Evolutionary conservation across 208 protist genomes (phyloP).

Genomic region (Leishmania tarentolae): DNA sequence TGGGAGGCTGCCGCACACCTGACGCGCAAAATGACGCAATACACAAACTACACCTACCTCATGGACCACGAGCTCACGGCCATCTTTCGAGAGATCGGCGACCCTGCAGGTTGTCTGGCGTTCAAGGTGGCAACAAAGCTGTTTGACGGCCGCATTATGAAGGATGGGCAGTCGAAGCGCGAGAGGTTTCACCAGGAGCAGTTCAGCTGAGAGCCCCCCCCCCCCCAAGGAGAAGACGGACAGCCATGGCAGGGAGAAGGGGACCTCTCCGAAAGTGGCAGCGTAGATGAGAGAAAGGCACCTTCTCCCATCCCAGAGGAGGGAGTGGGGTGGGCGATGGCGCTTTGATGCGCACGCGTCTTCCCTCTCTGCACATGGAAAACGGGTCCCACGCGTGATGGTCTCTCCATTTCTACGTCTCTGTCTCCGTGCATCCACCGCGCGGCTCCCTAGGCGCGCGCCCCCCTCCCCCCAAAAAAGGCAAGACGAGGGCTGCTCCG

Average conservation of each 20-base stretch:
- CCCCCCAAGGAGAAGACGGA: not conserved
- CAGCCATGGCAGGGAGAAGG: not conserved
- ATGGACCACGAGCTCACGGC: slow-evolving; percentile 84
- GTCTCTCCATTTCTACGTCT: not conserved
- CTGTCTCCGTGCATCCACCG: not conserved
- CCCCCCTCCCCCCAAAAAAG: too few relatives aligned
- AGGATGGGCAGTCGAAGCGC: slow-evolving; percentile 69
- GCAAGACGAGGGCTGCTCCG: not conserved
- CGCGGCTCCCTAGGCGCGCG: not conserved
- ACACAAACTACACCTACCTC: slow-evolving; percentile 78
- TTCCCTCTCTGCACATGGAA: not conserved
- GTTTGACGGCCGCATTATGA: slow-evolving; percentile 86
- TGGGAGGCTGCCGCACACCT: slow-evolving; percentile 87
- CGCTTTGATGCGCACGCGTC: too few relatives aligned
- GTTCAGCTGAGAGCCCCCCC: not conserved
- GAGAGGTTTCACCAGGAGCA: slow-evolving; percentile 50
- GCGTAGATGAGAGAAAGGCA: not conserved
- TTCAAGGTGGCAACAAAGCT: slow-evolving; percentile 91
- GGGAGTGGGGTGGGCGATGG: not conserved
- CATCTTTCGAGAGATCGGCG: slow-evolving; percentile 86
- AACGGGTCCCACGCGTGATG: not conserved
- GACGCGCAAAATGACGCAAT: slow-evolving; percentile 69
- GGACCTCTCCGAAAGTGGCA: not conserved
- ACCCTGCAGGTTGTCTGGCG: slow-evolving; percentile 77
- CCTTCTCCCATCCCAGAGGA: not conserved